phyloP scores from a whole-genome alignment of 331 rosid species.

The Saraca asoca region DNA sequence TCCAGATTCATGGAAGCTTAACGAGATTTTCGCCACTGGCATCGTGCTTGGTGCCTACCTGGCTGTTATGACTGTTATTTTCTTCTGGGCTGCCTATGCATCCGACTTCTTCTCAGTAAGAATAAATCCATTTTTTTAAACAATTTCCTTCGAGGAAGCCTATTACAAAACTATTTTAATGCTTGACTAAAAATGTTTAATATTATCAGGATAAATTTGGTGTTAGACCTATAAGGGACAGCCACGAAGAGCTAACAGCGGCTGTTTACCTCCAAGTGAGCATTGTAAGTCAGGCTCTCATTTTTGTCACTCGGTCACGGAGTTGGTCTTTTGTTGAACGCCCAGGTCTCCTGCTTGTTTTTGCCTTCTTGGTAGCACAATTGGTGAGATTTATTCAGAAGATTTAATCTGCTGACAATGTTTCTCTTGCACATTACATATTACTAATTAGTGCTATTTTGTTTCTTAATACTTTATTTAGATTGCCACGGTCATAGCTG shows the following conservation, averaged over 20 bases:
- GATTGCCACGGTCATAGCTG: conserved; percentile 81
- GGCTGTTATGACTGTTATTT: conserved; percentile 89
- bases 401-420: neutral
- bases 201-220: conserved; percentile 64
- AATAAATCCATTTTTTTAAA: neutral
- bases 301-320: conserved; percentile 86
- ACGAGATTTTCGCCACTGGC: conserved; percentile 89
- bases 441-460: neutral
- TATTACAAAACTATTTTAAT: neutral
- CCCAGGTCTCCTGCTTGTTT: conserved; percentile 68
- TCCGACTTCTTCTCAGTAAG: conserved; percentile 75
- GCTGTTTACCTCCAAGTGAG: conserved; percentile 96
- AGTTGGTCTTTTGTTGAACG: conserved; percentile 89
- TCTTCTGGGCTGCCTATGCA: conserved; percentile 70
- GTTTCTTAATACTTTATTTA: conserved; percentile 12
- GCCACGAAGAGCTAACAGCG: conserved; percentile 58
- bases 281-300: conserved; percentile 87
- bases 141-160: too few relatives aligned
- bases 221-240: conserved; percentile 58
- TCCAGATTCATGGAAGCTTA: conserved; percentile 94
- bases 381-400: conserved; percentile 51
- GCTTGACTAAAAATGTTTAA: neutral
- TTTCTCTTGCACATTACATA: conserved; percentile 16
- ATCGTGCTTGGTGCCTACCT: conserved; percentile 77
- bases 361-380: conserved; percentile 73